Conservation (phyloP, 2,329 filamentous ascomycete genomes). For the Coniella lustricola region DNA sequence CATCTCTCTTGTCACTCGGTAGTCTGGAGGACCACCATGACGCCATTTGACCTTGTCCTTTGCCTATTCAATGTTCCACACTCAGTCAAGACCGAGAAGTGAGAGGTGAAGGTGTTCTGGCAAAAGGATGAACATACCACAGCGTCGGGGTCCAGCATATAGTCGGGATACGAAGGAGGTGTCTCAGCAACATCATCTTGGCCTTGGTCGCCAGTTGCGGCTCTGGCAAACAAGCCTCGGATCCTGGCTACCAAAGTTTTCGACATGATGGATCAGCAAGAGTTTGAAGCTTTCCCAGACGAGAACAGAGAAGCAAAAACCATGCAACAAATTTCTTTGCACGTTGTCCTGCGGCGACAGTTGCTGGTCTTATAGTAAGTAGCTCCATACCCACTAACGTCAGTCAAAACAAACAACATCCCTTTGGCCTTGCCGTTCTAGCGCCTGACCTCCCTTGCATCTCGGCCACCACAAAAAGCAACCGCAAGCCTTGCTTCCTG, state of each 20-base stretch:
- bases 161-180: conserved; percentile 38
- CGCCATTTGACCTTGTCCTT: conserved; percentile 52
- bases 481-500: not conserved
- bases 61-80: not conserved
- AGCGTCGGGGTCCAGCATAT: conserved; percentile 51
- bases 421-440: not conserved
- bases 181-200: not conserved
- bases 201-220: not conserved
- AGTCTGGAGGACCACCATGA: conserved; percentile 54
- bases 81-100: conserved; percentile 8
- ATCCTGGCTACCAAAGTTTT: not conserved
- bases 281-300: too few relatives aligned
- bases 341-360: not conserved
- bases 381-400: not conserved
- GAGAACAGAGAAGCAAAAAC: not conserved
- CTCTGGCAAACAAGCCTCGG: conserved; percentile 2
- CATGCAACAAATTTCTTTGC: not conserved
- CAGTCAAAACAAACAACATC: not conserved
- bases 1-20: conserved; percentile 54
- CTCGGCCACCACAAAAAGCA: conserved; percentile 1
- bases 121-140: conserved; percentile 30
- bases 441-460: conserved; percentile 1
- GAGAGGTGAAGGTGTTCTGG: not conserved
- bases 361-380: not conserved
- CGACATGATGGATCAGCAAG: too few relatives aligned